Evolutionary conservation across 805 yeast genomes (phyloP).

Genomic region (Candida yuanshanica): DNA sequence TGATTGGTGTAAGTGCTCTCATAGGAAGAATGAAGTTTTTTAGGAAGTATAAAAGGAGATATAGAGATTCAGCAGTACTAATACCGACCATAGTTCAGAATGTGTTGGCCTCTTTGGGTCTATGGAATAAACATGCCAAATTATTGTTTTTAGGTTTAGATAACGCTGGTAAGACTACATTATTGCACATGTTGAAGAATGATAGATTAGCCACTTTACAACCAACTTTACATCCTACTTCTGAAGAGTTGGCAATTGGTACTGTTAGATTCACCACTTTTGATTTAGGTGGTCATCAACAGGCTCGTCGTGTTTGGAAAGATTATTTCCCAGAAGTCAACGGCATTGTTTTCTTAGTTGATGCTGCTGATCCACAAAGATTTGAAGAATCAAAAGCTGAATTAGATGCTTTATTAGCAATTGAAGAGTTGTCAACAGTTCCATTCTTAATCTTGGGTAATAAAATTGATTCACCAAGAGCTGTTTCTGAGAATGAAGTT

Average conservation of each 20-base stretch:
- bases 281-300: conserved; percentile 97
- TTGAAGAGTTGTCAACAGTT: conserved; percentile 83
- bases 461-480: conserved; percentile 91
- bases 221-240: conserved; percentile 98
- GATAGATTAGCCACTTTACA: conserved; percentile 97
- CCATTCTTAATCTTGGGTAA: conserved; percentile 95
- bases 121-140: conserved; percentile 94
- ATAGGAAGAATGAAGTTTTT: not conserved
- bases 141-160: conserved; percentile 92
- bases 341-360: conserved; percentile 94
- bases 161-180: conserved; percentile 95
- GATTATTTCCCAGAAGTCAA: conserved; percentile 99
- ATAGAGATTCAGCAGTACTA: no score
- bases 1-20: conserved; percentile 36
- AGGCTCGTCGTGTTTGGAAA: conserved; percentile 99
- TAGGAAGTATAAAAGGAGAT: no score
- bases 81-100: conserved; percentile 40
- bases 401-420: conserved; percentile 85
- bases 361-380: conserved; percentile 95
- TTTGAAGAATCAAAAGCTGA: conserved; percentile 93
- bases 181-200: conserved; percentile 80
- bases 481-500: conserved; percentile 91
- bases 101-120: conserved; percentile 70
- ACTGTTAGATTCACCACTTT: conserved; percentile 95
- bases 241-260: conserved; percentile 96